Base-by-base conservation (phyloP, 306 rosid genomes). In the Bauhinia variegata region DNA sequence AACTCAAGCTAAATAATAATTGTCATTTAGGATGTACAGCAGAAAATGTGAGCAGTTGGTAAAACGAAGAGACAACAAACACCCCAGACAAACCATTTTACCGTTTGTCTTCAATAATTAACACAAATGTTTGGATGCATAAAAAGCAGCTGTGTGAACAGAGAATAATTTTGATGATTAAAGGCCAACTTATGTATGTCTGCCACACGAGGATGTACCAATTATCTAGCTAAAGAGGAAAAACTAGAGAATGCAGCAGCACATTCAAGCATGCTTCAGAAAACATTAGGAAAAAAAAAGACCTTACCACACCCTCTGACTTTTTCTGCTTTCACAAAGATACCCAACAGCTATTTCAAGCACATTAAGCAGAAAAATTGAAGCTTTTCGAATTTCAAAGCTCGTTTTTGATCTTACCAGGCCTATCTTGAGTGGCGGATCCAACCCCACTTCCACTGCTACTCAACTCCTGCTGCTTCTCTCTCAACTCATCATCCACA, bases 361-460 rank as follows among this genome's bases (percentile, higher is more conserved):
- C 15, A n/a, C 17, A 13, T 34, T 5, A 10, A 9, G 28, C 8
- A 28, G 19, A 14, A 42, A 11, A 46, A 19, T 18, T 0, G 15
- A 65, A 61, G 33, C 8, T 4, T 0, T 11, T 5, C n/a, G 63
- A 62, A 76, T 8, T 33, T 49, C 12, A 50, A 0, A 9, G 16
- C 7, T 14, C 34, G 53, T 38, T 42, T 43, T 42, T 11, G 71
- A 13, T 39, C 65, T 61, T 74, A 84, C 91, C 84, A 11, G 83
- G 95, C 60, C 90, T 84, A 63, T 87, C 96, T 57, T 85, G 95
- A 31, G 85, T 54, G 17, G 85, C 87, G 7, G 95, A 79, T 68
- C 82, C 91, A 59, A 79, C 72, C 13, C 82, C 73, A 71, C 46
- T 30, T 11, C 61, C 37, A 23, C 37, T 56, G 23, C 65, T 72